These are phyloP conservation scores for Rhizopus microsporus DNA, from an alignment of 371 early-diverging fungal genomes.

Conservation along the genomic window DNA sequence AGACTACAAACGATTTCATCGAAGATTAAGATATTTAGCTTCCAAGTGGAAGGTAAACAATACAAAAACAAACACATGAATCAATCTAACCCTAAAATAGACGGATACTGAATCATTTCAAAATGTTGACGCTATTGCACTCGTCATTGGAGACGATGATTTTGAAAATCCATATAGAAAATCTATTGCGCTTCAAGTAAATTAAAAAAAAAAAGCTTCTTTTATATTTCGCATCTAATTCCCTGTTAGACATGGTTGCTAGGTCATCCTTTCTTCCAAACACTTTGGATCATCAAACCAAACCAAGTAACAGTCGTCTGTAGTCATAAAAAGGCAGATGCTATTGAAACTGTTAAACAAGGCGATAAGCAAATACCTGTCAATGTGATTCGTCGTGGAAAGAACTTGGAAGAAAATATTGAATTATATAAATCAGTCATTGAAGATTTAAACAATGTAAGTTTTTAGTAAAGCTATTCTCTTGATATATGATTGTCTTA, in stretches of 20 bases:
- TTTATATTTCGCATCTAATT: constrained; percentile 4
- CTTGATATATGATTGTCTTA: not conserved
- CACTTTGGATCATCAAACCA: constrained; percentile 76
- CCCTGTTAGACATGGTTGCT: constrained; percentile 85
- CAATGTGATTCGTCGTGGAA: constrained; percentile 76
- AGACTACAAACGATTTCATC: constrained; percentile 64
- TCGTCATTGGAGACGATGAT: constrained; percentile 63
- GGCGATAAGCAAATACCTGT: constrained; percentile 64
- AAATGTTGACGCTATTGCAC: constrained; percentile 61
- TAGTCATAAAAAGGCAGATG: constrained; percentile 73
- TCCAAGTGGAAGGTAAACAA: constrained; percentile 57
- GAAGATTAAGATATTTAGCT: constrained; percentile 56
- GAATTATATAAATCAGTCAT: constrained; percentile 61
- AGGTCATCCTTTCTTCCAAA: constrained; percentile 93
- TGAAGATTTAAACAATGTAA: constrained; percentile 41
- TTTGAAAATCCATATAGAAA: constrained; percentile 72
- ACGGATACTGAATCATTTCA: constrained; percentile 50
- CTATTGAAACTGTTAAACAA: constrained; percentile 45
- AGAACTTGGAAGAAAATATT: constrained; percentile 69
- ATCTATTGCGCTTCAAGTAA: constrained; percentile 66
- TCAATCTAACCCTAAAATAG: constrained; percentile 13
- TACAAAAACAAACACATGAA: constrained; percentile 14
- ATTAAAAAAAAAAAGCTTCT: not conserved
- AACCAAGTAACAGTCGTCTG: constrained; percentile 81
- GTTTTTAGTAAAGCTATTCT: not conserved